A percentile compares a stretch with the other conserved stretches of the same genome.
Conservation (phyloP, 2,329 filamentous ascomycete species). For the Pestalotiopsis sp. region DNA sequence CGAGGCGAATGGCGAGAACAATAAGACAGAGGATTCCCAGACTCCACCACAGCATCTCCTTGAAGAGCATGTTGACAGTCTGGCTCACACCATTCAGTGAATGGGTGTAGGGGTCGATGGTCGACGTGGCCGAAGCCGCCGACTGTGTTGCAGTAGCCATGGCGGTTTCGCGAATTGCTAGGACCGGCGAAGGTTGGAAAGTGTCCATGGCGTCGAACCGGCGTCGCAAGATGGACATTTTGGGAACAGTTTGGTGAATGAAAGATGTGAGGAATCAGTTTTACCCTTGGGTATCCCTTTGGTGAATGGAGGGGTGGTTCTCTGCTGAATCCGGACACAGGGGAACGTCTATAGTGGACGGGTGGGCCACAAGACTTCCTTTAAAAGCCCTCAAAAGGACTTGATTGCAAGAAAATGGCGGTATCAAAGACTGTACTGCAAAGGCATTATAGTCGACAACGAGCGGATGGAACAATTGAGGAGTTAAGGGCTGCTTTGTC, state of each 20-base stretch:
- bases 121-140: slow-evolving; percentile 35
- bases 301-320: background rate
- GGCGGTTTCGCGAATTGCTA: slow-evolving; percentile 25
- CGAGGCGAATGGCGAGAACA: slow-evolving; percentile 53
- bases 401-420: slow-evolving; percentile 23
- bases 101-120: slow-evolving; percentile 56
- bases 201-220: slow-evolving; percentile 31
- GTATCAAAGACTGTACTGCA: slow-evolving; percentile 19
- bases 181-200: slow-evolving; percentile 25
- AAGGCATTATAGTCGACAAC: slow-evolving; percentile 29
- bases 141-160: slow-evolving; percentile 18
- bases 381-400: slow-evolving; percentile 19
- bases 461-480: slow-evolving; percentile 13
- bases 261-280: slow-evolving; percentile 4
- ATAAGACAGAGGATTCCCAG: slow-evolving; percentile 56
- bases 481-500: slow-evolving; percentile 5
- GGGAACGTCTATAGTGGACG: slow-evolving; percentile 22
- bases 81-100: slow-evolving; percentile 63
- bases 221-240: slow-evolving; percentile 32
- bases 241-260: slow-evolving; percentile 12
- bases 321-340: background rate
- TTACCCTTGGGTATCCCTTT: background rate
- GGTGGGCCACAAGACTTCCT: slow-evolving; percentile 14
- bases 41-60: slow-evolving; percentile 60
- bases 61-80: slow-evolving; percentile 55